Base-by-base conservation (phyloP, 305 asterid species). In the Ilex paraguariensis region DNA sequence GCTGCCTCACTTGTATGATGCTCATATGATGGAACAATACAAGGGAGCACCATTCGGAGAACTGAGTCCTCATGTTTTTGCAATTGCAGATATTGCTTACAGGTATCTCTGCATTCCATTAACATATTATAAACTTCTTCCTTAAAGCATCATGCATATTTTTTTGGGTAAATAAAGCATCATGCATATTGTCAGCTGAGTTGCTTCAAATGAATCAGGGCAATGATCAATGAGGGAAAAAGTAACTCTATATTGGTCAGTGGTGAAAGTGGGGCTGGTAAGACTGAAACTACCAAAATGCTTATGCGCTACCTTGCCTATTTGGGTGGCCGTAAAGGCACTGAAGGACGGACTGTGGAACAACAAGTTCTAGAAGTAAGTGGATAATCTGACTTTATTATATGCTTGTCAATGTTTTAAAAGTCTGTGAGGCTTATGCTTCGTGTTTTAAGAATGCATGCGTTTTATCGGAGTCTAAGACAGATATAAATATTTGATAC, bases 231-330 rank as follows among this genome's bases (percentile, higher is more conserved):
- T 49, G 96, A 91, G 73, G 87, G 88, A 44, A 88, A 79, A 77
- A 88, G 95, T 77, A 91, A 91, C 71, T 82, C 98, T 30, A 91
- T 91, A 70, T 73, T 91, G 65, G 98, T 91, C 6, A 91, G 98
- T 66, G 98, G 98, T 66, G 98, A 91, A 82, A 91, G 98, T 80
- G 98, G 96, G 60, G 95, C 98, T 46, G 98, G 98, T 66, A 91
- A 91, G 79, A 91, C 98, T 30, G 96, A 88, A 85, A 91, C 96
- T 30, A 88, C 98, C 54, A 91, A 88, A 85, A 91, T 91, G 98
- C 96, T 88, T 76, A 91, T 91, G 98, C 81, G 67, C n/a, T 91
- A 88, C 72, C 95, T 91, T 65, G 98, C 98, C 57, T 84, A 73
- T 81, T 72, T 91, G 84, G 98, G 98, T 17, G 98, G 98, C 61